These are phyloP conservation scores for Macrolepiota dolichaula DNA, from an alignment of 768 basidiomycete genomes.

Conservation along the genomic window DNA sequence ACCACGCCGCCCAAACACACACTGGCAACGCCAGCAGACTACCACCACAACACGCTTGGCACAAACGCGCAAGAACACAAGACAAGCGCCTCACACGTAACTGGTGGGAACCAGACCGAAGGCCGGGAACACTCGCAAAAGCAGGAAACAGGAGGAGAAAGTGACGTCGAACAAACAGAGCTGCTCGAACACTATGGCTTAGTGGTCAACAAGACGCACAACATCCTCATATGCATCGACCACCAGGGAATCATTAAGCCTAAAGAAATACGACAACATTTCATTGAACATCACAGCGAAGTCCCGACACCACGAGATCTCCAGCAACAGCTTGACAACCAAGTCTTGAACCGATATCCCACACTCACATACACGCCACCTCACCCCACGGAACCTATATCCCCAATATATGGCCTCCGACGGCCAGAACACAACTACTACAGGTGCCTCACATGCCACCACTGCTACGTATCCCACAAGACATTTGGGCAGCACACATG, in stretches of 20 bases:
- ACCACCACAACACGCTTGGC: too few relatives aligned
- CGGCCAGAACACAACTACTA: neutral
- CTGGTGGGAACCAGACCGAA: too few relatives aligned
- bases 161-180: neutral
- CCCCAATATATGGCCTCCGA: neutral
- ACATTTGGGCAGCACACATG: neutral
- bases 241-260: constrained; percentile 4
- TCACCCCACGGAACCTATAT: neutral
- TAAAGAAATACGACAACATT: neutral
- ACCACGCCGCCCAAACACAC: too few relatives aligned
- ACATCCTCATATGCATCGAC: constrained; percentile 3
- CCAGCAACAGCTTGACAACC: neutral
- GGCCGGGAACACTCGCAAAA: too few relatives aligned
- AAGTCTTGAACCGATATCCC: neutral
- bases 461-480: neutral
- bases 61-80: too few relatives aligned
- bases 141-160: too few relatives aligned
- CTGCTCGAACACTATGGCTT: neutral
- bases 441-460: neutral
- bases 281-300: neutral
- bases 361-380: constrained; percentile 1
- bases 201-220: neutral
- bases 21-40: too few relatives aligned
- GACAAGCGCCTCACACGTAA: too few relatives aligned
- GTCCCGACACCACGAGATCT: neutral